Base-by-base conservation (phyloP, 495 filamentous ascomycete species). In the Neurospora cerealis region DNA sequence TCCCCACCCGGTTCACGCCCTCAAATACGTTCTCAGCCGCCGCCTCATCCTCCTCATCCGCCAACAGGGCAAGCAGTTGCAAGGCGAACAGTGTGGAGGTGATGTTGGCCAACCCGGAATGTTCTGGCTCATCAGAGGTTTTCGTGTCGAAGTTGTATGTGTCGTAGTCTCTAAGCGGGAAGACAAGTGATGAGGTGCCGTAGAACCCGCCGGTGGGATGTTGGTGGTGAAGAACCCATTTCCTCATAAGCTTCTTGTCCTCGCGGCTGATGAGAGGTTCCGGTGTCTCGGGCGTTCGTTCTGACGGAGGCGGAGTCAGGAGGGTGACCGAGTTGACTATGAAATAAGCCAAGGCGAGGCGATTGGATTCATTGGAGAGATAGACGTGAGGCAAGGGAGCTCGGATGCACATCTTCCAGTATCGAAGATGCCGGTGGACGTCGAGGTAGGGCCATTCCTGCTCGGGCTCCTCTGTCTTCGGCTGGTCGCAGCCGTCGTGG, bases 1-100 rank as follows among this genome's bases (percentile, higher is more conserved):
- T 91, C 72, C 87, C 88, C 62, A 76, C 84, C 73, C 91, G 87
- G 77, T 91, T 88, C 21, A 98, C 89, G 8, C 91, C 81, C 11
- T 72, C 73, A 38, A 84, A 86, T 15, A 80, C 79, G 1, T 78
- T 74, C 19, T 77, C 79, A 15, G 77, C 81, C 6, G 54, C 54
- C 28, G 54, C 24, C 6, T 62, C 54, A 19, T 86, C 84, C 69
- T 93, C 81, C 73, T 92, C 89, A 73, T 96, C 93, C 0, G 92
- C 91, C 28, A 97, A 79, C n/a, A 95, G 84, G 1, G 91, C 84
- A 24, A 99, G 80, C 19, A 90, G 86, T 39, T 90, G 85, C 66
- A 98, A 85, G 5, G 96, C 95, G 84, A 98, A 97, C 80, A 91
- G 93, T 0, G 94, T 97, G 21, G 93, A 93, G 0, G 94, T 89